phyloP scores from a whole-genome alignment of 108 stramenopile species.

The Nitzschia inconspicua region DNA sequence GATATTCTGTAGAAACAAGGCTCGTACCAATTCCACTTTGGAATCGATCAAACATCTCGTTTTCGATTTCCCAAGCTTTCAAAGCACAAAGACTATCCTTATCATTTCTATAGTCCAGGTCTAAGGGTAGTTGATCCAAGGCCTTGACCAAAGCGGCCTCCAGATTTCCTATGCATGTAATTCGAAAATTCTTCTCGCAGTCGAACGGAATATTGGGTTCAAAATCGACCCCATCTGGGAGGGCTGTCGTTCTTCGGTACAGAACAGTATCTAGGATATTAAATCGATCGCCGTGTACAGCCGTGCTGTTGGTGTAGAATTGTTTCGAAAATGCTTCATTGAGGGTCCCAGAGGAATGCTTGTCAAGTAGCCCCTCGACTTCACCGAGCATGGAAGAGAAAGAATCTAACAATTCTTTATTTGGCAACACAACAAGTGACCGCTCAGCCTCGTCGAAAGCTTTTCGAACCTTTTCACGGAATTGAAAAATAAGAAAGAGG shows the following conservation, averaged over 20 bases:
- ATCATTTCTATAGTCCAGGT: slow-evolving; percentile 4
- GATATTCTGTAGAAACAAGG: slow-evolving; percentile 33
- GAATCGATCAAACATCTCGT: slow-evolving; percentile 40
- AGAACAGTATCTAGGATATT: slow-evolving; percentile 52
- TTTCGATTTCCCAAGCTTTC: slow-evolving; percentile 65
- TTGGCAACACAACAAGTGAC: slow-evolving; percentile 44
- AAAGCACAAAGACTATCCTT: slow-evolving; percentile 40
- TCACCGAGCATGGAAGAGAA: slow-evolving; percentile 14
- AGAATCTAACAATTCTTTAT: slow-evolving; percentile 25
- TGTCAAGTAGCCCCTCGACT: slow-evolving; percentile 6
- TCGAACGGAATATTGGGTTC: too few relatives aligned
- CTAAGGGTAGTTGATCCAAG: slow-evolving; percentile 37
- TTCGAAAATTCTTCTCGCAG: slow-evolving; percentile 32
- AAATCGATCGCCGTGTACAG: slow-evolving; percentile 31
- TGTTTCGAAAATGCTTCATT: slow-evolving; percentile 19
- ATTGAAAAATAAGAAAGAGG: slow-evolving; percentile 22
- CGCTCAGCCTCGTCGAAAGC: slow-evolving; percentile 40
- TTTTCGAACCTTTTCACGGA: slow-evolving; percentile 24
- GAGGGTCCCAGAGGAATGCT: slow-evolving; percentile 10
- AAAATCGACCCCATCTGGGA: background rate
- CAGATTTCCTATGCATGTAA: slow-evolving; percentile 41
- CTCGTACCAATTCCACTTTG: slow-evolving; percentile 19
- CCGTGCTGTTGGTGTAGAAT: slow-evolving; percentile 18
- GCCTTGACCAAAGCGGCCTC: slow-evolving; percentile 42
- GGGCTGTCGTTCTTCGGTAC: slow-evolving; percentile 17